Evolutionary conservation across 129 eudicot genomes (phyloP), one percentile per base, ranked within the genome.

Genomic region (Arctium minus): DNA sequence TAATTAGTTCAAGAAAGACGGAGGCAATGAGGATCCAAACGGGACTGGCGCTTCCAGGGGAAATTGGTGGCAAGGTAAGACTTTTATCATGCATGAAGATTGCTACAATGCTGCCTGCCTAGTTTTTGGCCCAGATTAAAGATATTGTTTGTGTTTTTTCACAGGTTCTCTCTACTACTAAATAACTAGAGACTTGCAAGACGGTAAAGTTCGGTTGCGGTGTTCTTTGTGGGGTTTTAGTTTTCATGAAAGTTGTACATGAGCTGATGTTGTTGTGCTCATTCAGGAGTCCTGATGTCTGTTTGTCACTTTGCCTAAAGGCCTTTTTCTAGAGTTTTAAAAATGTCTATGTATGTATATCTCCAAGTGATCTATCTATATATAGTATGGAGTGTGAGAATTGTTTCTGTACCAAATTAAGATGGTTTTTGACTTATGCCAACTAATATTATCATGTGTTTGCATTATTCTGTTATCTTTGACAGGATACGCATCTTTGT

Each of bases 41-140:
- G 92, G 86, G 73, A 82, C 35, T 46, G 76, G 85, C 81, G 98
- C 97, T 30, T 89, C 97, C 0, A 87, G 97, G 86, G 98, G 98
- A 79, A 94, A 94, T 67, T 94, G 97, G 98, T 94, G 98, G 98
- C 92, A 94, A 88, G 98, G 98, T 94, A 46, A 71, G 6, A 75
- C 3, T 0, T 44, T 68, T 30, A 5, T 60, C 68, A 37, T 48
- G 18, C 31, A 7, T 36, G 35, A 27, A 36, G 13, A 37, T 27
- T 42, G 42, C 73, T 81, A 79, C 67, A 29, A 50, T 75, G 22
- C 30, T 56, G n/a, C 44, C 33, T 60, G 35, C 64, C 0, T 44
- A 39, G 22, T 68, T 79, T 33, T 12, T 44, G 22, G 17, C 6
- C 33, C 9, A n/a, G 3, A 62, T 84, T 60, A 71, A 73, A 11